Percentiles rank a stretch among this genome's conserved stretches.
These are phyloP conservation scores for Candida sanyaensis DNA, from an alignment of 1,139 yeast species.

Conservation along the genomic window DNA sequence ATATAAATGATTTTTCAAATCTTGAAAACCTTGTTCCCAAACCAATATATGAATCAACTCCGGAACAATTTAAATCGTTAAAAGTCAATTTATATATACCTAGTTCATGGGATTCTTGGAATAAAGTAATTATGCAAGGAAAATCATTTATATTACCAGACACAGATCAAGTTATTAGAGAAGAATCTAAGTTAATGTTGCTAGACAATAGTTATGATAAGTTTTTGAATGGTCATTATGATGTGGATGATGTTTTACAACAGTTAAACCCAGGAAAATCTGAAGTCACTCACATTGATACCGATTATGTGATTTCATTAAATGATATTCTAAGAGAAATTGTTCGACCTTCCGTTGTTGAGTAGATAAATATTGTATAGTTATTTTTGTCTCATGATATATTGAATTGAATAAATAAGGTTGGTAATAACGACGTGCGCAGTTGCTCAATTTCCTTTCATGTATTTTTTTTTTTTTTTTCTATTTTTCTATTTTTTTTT, in stretches of 20 bases:
- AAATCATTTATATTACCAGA: slow-evolving; percentile 23
- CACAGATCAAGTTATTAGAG: slow-evolving; percentile 19
- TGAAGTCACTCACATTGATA: background rate
- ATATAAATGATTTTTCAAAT: slow-evolving; percentile 7
- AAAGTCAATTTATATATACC: slow-evolving; percentile 43
- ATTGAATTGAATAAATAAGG: too few species aligned
- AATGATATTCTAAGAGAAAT: slow-evolving; percentile 9
- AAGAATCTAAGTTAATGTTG: slow-evolving; percentile 7
- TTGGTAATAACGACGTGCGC: background rate
- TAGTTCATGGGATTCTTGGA: slow-evolving; percentile 50
- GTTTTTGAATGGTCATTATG: slow-evolving; percentile 2
- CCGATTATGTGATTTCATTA: background rate
- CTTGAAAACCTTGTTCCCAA: slow-evolving; percentile 5
- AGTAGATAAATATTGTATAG: background rate
- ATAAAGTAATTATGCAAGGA: slow-evolving; percentile 48
- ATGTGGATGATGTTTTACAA: background rate
- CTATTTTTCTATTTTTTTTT: too few species aligned
- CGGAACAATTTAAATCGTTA: background rate
- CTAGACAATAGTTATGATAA: slow-evolving; percentile 11
- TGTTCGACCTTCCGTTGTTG: slow-evolving; percentile 10
- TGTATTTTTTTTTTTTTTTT: too few species aligned
- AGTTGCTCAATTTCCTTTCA: background rate
- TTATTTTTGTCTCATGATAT: too few species aligned
- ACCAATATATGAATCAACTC: slow-evolving; percentile 11
- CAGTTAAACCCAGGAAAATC: background rate